Conservation (phyloP, 2,329 filamentous ascomycete species). For the Zymoseptoria passerinii region DNA sequence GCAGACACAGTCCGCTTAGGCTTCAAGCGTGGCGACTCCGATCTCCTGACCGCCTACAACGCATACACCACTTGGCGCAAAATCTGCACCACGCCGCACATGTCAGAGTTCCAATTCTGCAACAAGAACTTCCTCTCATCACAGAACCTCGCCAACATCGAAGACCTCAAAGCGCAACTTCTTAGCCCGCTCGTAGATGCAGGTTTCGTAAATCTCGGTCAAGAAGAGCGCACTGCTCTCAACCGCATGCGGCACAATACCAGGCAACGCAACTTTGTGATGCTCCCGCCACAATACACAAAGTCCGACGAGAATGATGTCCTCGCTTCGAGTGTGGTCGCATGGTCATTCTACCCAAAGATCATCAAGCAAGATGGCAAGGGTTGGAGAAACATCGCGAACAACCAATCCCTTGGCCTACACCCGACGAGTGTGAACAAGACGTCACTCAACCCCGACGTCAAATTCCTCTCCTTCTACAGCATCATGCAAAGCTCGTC, state of each 20-base stretch:
- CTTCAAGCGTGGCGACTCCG: conserved; percentile 81
- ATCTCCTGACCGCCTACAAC: conserved; percentile 87
- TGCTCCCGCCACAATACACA: conserved; percentile 68
- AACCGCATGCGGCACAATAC: conserved; percentile 60
- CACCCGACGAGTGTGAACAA: conserved; percentile 89
- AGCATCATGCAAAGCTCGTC: conserved; percentile 91
- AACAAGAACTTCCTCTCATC: conserved; percentile 86
- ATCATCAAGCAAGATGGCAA: conserved; percentile 76
- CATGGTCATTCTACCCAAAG: conserved; percentile 94
- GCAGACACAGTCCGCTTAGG: conserved; percentile 69
- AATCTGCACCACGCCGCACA: conserved; percentile 60
- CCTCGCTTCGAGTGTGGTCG: conserved; percentile 71
- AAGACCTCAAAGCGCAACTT: conserved; percentile 90
- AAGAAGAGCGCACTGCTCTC: conserved; percentile 61
- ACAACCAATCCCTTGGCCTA: conserved; percentile 82
- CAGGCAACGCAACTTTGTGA: conserved; percentile 64
- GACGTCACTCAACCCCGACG: conserved; percentile 33
- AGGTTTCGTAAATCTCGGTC: conserved; percentile 67
- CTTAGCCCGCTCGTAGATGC: conserved; percentile 78
- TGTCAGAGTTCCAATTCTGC: conserved; percentile 82
- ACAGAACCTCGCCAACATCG: conserved; percentile 85
- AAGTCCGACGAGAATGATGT: conserved; percentile 71
- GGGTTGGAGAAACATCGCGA: conserved; percentile 82
- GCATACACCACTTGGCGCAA: conserved; percentile 85
- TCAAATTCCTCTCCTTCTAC: conserved; percentile 88